Evolutionary conservation across 1,284 basidiomycete species (phyloP).

Genomic region (Moesziomyces sp.): DNA sequence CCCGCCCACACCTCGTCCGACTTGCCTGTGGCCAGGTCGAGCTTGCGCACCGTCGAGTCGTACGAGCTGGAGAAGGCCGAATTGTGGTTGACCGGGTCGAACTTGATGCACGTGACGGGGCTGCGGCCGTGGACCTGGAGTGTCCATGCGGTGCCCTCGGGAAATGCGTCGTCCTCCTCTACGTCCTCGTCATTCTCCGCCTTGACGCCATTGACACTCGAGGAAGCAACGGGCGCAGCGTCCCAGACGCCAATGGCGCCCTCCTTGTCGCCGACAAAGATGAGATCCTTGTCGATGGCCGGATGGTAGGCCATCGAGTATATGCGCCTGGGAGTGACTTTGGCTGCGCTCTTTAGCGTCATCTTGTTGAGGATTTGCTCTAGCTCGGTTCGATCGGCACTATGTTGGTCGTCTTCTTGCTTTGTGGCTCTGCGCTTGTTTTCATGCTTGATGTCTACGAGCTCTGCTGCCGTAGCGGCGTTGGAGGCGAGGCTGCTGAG

Average conservation of each 20-base stretch:
- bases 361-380: constrained; percentile 52
- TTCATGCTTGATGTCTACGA: constrained; percentile 40
- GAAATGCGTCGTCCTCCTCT: constrained; percentile 15
- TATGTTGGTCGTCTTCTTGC: constrained; percentile 2
- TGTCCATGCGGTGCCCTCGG: constrained; percentile 48
- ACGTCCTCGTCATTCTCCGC: constrained; percentile 37
- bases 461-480: constrained; percentile 21
- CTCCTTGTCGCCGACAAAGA: constrained; percentile 65
- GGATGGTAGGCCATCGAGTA: constrained; percentile 64
- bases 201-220: constrained; percentile 17
- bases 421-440: constrained; percentile 12
- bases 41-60: constrained; percentile 59
- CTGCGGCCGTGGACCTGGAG: constrained; percentile 58
- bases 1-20: constrained; percentile 57
- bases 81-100: constrained; percentile 55
- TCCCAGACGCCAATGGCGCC: constrained; percentile 64
- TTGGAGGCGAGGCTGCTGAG: constrained; percentile 24
- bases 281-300: constrained; percentile 53
- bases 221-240: constrained; percentile 24
- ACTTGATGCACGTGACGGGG: constrained; percentile 62
- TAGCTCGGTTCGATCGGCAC: constrained; percentile 36
- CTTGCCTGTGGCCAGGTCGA: constrained; percentile 45
- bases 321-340: constrained; percentile 56
- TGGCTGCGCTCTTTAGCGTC: constrained; percentile 51
- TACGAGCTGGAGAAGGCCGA: constrained; percentile 59